A percentile compares a stretch with the other conserved stretches of the same genome.
Evolutionary conservation across 495 filamentous ascomycete species (phyloP).

Genomic region (Penicillium salamii): DNA sequence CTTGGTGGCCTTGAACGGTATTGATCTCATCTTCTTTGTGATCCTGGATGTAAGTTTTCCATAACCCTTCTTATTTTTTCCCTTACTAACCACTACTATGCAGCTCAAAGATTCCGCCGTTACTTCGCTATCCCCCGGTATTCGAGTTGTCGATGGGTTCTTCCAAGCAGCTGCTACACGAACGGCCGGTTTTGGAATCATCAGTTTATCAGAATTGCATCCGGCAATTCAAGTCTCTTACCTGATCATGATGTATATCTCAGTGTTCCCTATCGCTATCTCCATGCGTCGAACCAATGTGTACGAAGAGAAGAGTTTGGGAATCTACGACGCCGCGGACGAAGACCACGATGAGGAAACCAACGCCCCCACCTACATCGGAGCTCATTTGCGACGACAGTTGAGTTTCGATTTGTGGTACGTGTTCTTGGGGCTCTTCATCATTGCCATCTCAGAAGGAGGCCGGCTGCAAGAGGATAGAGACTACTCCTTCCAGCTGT

Average conservation of each 20-base stretch:
- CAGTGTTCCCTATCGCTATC: conserved; percentile 92
- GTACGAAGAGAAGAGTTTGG: conserved; percentile 91
- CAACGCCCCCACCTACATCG: conserved; percentile 75
- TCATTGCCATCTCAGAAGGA: conserved; percentile 83
- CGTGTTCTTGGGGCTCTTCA: conserved; percentile 83
- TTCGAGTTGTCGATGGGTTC: conserved; percentile 74
- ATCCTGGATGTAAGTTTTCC: conserved; percentile 71
- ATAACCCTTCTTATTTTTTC: background rate
- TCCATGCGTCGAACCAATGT: conserved; percentile 91
- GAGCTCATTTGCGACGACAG: conserved; percentile 82
- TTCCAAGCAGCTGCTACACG: conserved; percentile 86
- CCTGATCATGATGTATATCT: conserved; percentile 99
- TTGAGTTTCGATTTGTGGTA: conserved; percentile 95
- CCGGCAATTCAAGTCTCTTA: conserved; percentile 93
- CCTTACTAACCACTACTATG: conserved; percentile 13
- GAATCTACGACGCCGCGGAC: conserved; percentile 61
- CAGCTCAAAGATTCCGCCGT: conserved; percentile 69
- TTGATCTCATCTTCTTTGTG: conserved; percentile 86
- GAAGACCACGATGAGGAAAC: conserved; percentile 36
- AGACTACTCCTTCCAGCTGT: conserved; percentile 70
- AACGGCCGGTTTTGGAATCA: conserved; percentile 81
- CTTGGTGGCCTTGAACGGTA: conserved; percentile 73
- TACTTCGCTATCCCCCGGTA: conserved; percentile 57
- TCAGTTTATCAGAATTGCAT: conserved; percentile 74
- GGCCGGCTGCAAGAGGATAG: conserved; percentile 51